These are phyloP conservation scores for Daldinia vernicosa DNA, from an alignment of 495 filamentous ascomycete genomes.

Conservation along the genomic window DNA sequence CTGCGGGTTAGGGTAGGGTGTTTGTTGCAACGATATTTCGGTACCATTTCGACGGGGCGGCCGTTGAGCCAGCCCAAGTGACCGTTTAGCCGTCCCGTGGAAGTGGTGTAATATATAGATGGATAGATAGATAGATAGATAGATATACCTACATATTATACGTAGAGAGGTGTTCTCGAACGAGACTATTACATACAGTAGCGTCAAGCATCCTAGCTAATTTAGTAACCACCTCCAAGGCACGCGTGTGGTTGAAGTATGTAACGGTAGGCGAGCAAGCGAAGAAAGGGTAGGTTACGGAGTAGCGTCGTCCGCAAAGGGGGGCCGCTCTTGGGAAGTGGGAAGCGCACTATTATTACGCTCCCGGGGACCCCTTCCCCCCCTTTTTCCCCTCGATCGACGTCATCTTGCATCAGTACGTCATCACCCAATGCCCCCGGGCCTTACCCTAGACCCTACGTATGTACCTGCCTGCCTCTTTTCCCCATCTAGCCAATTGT, in stretches of 20 bases:
- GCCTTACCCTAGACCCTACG: constrained; percentile 6
- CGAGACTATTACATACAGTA: background rate
- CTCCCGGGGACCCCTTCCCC: background rate
- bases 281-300: constrained; percentile 1
- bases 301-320: constrained; percentile 27
- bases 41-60: constrained; percentile 29
- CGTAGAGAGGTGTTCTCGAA: background rate
- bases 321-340: constrained; percentile 5
- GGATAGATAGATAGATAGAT: too few species aligned
- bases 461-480: too few species aligned
- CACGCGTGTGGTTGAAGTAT: background rate
- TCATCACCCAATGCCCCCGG: constrained; percentile 8
- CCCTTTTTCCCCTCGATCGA: constrained; percentile 1
- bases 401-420: constrained; percentile 33
- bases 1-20: background rate
- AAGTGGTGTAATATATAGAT: background rate
- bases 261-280: background rate
- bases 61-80: too few species aligned
- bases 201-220: background rate
- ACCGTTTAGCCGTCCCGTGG: background rate
- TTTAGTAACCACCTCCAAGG: background rate
- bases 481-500: background rate
- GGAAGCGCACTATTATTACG: constrained; percentile 6
- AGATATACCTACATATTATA: too few species aligned
- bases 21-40: constrained; percentile 17